Base-by-base conservation (phyloP, 768 basidiomycete species). In the Amanita thiersii region DNA sequence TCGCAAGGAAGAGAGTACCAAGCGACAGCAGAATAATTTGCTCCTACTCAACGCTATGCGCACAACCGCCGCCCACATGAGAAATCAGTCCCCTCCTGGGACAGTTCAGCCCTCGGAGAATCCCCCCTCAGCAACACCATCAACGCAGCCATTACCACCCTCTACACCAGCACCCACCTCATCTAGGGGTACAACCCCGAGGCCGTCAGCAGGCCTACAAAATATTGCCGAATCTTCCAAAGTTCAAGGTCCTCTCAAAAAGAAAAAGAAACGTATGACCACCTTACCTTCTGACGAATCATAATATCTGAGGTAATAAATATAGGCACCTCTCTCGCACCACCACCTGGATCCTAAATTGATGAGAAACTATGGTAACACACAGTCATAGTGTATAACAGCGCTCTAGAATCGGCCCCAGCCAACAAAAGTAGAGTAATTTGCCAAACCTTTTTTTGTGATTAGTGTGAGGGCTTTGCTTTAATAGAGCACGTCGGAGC, bases 11-110 rank as follows among this genome's bases (percentile, higher is more conserved):
- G 52, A 79, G 73, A 45, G 50, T 5, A 25, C 18, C 23, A 43
- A 37, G 20, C 42, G 42, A 17, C 75, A 75, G 48, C 76, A 83
- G 54, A 86, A 88, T 54, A 77, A 69, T 43, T 63, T 72, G 49
- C 69, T 87, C 15, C 68, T 90, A 48, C 62, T 78, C 52, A 80
- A 82, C 46, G 88, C 88, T 5, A 86, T 91, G 85, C 75, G 70
- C 48, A 75, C 84, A 3, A 86, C 87, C 1, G 86, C 84, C 4
- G 63, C 71, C 35, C 85, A 43, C 23, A 43, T 43, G 42, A 43
- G 29, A 28, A 65, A 68, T 47, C 61, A 75, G 0, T 69, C 78
- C 43, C 59, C 70, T 21, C 61, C 71, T 24, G 66, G 56, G 14
- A 60, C 59, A 40, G 47, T 58, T 9, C 58, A 56, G 39, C 47